A percentile compares a stretch with the other conserved stretches of the same genome.
Conservation (phyloP, 805 yeast species). For the Ogataea paradorogensis region DNA sequence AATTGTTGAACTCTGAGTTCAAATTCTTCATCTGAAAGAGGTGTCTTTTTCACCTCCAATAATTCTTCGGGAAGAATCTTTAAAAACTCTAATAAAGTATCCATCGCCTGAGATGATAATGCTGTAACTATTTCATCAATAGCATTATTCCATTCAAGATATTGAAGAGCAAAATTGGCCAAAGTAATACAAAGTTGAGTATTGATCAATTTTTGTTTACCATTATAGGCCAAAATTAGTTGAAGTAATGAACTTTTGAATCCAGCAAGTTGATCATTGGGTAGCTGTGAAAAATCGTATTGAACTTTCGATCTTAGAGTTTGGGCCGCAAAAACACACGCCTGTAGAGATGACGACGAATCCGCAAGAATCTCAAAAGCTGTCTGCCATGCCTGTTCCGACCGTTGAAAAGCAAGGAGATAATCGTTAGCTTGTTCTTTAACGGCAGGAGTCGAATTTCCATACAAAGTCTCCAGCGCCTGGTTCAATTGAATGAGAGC, state of each 20-base stretch:
- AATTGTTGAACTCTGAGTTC: conserved; percentile 59
- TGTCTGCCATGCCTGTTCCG: conserved; percentile 75
- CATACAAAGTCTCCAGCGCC: conserved; percentile 47
- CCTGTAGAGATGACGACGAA: conserved; percentile 40
- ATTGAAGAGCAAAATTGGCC: conserved; percentile 80
- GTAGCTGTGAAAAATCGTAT: conserved; percentile 80
- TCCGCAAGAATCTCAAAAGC: conserved; percentile 53
- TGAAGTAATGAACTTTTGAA: conserved; percentile 67
- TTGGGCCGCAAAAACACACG: conserved; percentile 84
- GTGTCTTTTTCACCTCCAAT: conserved; percentile 69
- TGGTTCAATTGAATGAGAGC: conserved; percentile 33
- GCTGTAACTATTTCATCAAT: conserved; percentile 59
- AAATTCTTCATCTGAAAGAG: conserved; percentile 80
- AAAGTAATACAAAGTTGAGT: conserved; percentile 81
- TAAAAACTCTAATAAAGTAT: conserved; percentile 69
- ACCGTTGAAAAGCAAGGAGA: conserved; percentile 80
- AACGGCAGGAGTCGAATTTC: conserved; percentile 31
- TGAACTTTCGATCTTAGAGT: conserved; percentile 82
- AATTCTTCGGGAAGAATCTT: conserved; percentile 91
- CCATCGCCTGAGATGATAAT: conserved; percentile 42
- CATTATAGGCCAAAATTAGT: conserved; percentile 50
- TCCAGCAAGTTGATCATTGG: conserved; percentile 50
- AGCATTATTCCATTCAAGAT: conserved; percentile 67
- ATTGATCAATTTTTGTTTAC: conserved; percentile 55
- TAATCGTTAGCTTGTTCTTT: conserved; percentile 50